Percentiles rank a stretch among this genome's conserved stretches.
These are phyloP conservation scores for Scedosporium aurantiacum DNA, from an alignment of 2,329 filamentous ascomycete species.

Conservation along the genomic window DNA sequence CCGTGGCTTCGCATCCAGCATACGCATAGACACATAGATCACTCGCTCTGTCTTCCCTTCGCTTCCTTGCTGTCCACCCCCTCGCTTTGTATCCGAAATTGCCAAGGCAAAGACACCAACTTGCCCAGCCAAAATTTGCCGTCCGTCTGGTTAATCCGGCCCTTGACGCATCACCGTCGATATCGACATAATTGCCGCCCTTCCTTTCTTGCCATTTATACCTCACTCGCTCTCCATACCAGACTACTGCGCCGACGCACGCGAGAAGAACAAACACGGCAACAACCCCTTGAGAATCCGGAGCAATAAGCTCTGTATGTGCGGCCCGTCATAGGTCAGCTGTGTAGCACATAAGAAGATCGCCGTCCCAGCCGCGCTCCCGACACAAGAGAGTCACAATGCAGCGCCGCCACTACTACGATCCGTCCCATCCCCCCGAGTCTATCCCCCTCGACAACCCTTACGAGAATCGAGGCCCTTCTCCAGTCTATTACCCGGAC, in stretches of 20 bases:
- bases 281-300: background rate
- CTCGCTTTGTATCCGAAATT: conserved; percentile 4
- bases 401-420: conserved; percentile 12
- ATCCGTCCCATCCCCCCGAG: conserved; percentile 7
- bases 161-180: background rate
- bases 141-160: background rate
- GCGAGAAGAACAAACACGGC: background rate
- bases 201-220: background rate
- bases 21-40: background rate
- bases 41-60: background rate
- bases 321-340: background rate
- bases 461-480: conserved; percentile 5
- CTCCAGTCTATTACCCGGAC: conserved; percentile 7
- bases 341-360: conserved; percentile 5
- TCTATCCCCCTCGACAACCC: conserved; percentile 6
- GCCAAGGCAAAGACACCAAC: conserved; percentile 1
- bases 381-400: conserved; percentile 7
- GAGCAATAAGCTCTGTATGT: background rate
- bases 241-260: background rate
- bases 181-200: background rate
- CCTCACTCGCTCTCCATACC: background rate
- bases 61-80: background rate
- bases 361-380: conserved; percentile 2
- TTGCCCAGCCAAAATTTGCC: background rate
- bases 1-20: background rate